Evolutionary conservation across 208 protist species (phyloP).

Genomic region (Leptomonas seymouri): DNA sequence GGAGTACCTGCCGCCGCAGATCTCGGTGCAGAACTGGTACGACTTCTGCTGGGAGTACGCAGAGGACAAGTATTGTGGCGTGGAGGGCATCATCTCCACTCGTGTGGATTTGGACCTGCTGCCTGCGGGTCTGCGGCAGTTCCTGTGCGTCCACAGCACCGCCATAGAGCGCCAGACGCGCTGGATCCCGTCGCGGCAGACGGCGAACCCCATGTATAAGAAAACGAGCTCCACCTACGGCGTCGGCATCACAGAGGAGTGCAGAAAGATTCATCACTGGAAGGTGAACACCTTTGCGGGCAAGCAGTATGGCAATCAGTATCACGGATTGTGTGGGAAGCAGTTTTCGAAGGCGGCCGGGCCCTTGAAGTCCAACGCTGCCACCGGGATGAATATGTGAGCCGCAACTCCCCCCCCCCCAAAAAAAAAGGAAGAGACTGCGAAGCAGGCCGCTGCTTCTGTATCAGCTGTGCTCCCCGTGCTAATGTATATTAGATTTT

Average conservation of each 20-base stretch:
- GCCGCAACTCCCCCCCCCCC: no score
- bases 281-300: constrained; percentile 65
- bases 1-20: constrained; percentile 53
- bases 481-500: no score
- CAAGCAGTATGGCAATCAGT: constrained; percentile 77
- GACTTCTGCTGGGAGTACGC: constrained; percentile 89
- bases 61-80: constrained; percentile 59
- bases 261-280: constrained; percentile 65
- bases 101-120: constrained; percentile 64
- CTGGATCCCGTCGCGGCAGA: constrained; percentile 23
- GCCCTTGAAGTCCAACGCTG: constrained; percentile 39
- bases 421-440: neutral
- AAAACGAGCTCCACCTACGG: constrained; percentile 75
- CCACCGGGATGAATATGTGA: constrained; percentile 84
- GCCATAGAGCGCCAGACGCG: constrained; percentile 38
- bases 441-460: neutral
- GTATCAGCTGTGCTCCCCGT: neutral
- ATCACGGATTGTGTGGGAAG: constrained; percentile 68
- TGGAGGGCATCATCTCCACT: constrained; percentile 71
- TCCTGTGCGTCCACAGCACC: constrained; percentile 56
- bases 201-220: constrained; percentile 83
- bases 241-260: constrained; percentile 57
- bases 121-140: constrained; percentile 55
- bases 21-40: constrained; percentile 71
- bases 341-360: constrained; percentile 57